These are phyloP conservation scores for Cryptococcus amylolentus DNA, from an alignment of 1,284 basidiomycete genomes.

Conservation along the genomic window DNA sequence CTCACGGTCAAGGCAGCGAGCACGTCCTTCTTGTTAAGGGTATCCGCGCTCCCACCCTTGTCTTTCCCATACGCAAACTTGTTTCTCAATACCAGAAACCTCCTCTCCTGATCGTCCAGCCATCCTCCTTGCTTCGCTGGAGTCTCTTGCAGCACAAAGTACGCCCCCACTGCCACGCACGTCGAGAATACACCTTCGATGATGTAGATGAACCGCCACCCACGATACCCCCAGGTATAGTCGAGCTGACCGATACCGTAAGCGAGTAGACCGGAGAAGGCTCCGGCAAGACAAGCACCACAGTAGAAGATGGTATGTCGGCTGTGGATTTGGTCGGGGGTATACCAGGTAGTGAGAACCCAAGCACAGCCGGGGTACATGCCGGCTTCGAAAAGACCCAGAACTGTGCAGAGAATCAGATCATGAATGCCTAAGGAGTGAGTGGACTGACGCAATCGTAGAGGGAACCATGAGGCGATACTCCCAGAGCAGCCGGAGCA, in stretches of 20 bases:
- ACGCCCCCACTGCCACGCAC: slow-evolving; percentile 15
- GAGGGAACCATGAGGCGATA: slow-evolving; percentile 22
- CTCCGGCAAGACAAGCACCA: slow-evolving; percentile 22
- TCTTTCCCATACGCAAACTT: slow-evolving; percentile 21
- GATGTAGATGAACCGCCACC: slow-evolving; percentile 34
- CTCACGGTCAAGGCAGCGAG: slow-evolving; percentile 20
- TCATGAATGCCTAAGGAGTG: background rate
- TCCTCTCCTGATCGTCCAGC: slow-evolving; percentile 18
- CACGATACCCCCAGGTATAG: slow-evolving; percentile 20
- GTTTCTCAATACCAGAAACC: slow-evolving; percentile 18
- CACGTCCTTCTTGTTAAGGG: slow-evolving; percentile 10
- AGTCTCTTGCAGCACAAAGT: slow-evolving; percentile 18
- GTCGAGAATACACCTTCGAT: slow-evolving; percentile 22
- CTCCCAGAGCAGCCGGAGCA: slow-evolving; percentile 19
- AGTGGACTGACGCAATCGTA: slow-evolving; percentile 21
- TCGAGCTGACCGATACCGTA: slow-evolving; percentile 34
- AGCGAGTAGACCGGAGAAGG: slow-evolving; percentile 32
- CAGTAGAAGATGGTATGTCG: slow-evolving; percentile 22
- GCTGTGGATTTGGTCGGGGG: slow-evolving; percentile 18
- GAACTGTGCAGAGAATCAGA: slow-evolving; percentile 3
- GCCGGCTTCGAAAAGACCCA: slow-evolving; percentile 24
- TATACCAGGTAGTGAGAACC: slow-evolving; percentile 29
- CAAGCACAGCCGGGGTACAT: slow-evolving; percentile 24
- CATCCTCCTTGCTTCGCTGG: slow-evolving; percentile 16
- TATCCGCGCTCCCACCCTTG: slow-evolving; percentile 7